Conservation (phyloP, 1,284 basidiomycete genomes). For the Lentinula novae-zelandiae region DNA sequence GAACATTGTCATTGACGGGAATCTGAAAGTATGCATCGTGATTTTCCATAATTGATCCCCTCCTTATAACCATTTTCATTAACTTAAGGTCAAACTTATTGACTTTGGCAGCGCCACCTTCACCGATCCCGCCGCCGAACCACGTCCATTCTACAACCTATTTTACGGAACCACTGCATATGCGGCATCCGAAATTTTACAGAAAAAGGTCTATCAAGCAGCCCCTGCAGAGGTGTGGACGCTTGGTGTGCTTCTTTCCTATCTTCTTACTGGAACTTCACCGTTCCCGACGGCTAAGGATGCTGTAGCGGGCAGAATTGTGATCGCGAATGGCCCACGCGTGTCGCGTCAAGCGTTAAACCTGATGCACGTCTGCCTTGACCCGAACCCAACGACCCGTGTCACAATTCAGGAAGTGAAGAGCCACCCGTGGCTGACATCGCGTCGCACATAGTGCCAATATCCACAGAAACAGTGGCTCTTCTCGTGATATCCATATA, state of each 20-base stretch:
- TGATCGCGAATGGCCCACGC: slow-evolving; percentile 36
- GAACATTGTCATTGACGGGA: slow-evolving; percentile 80
- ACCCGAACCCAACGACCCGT: slow-evolving; percentile 64
- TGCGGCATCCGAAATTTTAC: slow-evolving; percentile 78
- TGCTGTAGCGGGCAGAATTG: slow-evolving; percentile 53
- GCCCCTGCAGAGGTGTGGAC: slow-evolving; percentile 89
- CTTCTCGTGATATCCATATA: neutral
- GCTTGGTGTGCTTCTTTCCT: slow-evolving; percentile 85
- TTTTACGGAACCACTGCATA: slow-evolving; percentile 85
- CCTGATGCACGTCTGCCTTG: slow-evolving; percentile 72
- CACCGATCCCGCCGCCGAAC: slow-evolving; percentile 59
- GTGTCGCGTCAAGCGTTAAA: slow-evolving; percentile 43
- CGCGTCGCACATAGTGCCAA: neutral
- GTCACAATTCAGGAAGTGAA: slow-evolving; percentile 73
- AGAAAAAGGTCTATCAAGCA: slow-evolving; percentile 70
- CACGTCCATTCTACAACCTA: slow-evolving; percentile 66
- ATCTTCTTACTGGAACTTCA: slow-evolving; percentile 81
- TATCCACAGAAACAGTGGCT: neutral
- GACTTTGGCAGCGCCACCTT: slow-evolving; percentile 90
- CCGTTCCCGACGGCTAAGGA: slow-evolving; percentile 78
- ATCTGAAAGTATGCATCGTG: slow-evolving; percentile 50
- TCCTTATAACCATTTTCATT: neutral
- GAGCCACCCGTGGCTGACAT: slow-evolving; percentile 68
- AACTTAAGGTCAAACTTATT: slow-evolving; percentile 80
- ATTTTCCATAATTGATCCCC: slow-evolving; percentile 5